Evolutionary conservation across 805 yeast species (phyloP), one percentile per base, ranked within the genome.

Genomic region (Grigorovia transvaalensis): DNA sequence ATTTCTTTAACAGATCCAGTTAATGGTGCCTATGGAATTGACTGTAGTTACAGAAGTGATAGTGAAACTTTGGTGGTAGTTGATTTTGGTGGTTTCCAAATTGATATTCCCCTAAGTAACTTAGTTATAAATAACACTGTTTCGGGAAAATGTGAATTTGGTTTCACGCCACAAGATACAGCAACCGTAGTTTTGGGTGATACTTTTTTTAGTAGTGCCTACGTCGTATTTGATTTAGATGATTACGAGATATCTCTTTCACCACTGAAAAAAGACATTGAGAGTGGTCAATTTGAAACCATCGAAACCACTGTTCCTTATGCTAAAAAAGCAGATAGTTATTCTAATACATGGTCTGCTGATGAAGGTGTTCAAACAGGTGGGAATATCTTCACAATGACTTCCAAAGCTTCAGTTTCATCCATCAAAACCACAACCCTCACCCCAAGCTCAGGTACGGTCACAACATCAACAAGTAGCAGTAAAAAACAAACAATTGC

Each of bases 201-300:
- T 61, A 71, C 74, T 54, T 74, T 81, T 58, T 68, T 82, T 55
- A 70, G 81, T 49, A 73, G 77, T 52, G 82, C 83, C 1, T 84
- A 82, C 63, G 73, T 80, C 27, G 87, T 82, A 15, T 82, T 76
- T 64, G 85, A 85, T 64, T 67, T 82, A 50, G 86, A 80, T 35
- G 76, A 75, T 59, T 67, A 66, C 46, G 73, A 78, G 58, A 70
- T 84, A 43, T 79, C 85, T 3, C 57, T 84, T 61, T 85, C 81
- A 19, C 38, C 38, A 33, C 8, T 33, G 15, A 78, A 76, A 61
- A 76, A 74, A 12, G 57, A 56, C 29, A 59, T 53, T 46, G 57
- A 60, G 27, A 56, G 62, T 27, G 11, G 9, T 33, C 38, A 33
- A 13, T 11, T 33, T 33, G 38, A 11, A 33, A 33, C 11, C 8